These are phyloP conservation scores for Rhododendron vialii DNA, from an alignment of 148 eudicot genomes.

Conservation along the genomic window DNA sequence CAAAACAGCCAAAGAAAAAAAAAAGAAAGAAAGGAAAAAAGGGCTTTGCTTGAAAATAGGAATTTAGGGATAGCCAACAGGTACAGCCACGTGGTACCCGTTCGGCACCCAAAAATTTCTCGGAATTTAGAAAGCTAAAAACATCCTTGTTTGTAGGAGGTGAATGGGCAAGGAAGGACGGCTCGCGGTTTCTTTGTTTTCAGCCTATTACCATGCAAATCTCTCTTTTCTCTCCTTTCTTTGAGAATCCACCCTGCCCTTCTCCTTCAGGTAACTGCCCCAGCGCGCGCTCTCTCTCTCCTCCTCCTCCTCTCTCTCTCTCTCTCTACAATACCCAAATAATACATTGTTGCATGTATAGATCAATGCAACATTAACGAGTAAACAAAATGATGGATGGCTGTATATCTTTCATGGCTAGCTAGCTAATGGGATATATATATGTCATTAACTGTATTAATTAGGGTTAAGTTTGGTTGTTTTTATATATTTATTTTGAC, in stretches of 20 bases:
- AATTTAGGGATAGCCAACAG: not conserved
- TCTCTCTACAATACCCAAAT: not conserved
- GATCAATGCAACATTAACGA: not conserved
- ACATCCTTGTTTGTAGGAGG: constrained; percentile 37
- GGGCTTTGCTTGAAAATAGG: constrained; percentile 18
- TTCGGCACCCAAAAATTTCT: too few relatives aligned
- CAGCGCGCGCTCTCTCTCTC: not conserved
- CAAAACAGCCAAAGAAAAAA: not conserved
- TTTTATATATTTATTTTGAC: not conserved
- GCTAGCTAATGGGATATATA: not conserved
- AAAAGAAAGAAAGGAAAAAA: not conserved
- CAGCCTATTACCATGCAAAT: constrained; percentile 24
- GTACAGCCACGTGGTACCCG: too few relatives aligned
- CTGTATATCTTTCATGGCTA: not conserved
- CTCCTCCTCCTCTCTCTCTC: not conserved
- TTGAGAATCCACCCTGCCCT: constrained; percentile 47
- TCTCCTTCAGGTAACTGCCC: constrained; percentile 36
- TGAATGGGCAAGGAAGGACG: constrained; percentile 31
- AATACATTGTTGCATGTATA: not conserved
- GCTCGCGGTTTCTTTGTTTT: constrained; percentile 17
- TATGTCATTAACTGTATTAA: not conserved
- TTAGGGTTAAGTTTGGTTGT: not conserved
- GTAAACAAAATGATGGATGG: not conserved
- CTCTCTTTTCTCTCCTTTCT: constrained; percentile 27
- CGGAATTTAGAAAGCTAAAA: not conserved